Conservation (phyloP, 164 flowering plant genomes). For the Paratinospora sagittata region DNA sequence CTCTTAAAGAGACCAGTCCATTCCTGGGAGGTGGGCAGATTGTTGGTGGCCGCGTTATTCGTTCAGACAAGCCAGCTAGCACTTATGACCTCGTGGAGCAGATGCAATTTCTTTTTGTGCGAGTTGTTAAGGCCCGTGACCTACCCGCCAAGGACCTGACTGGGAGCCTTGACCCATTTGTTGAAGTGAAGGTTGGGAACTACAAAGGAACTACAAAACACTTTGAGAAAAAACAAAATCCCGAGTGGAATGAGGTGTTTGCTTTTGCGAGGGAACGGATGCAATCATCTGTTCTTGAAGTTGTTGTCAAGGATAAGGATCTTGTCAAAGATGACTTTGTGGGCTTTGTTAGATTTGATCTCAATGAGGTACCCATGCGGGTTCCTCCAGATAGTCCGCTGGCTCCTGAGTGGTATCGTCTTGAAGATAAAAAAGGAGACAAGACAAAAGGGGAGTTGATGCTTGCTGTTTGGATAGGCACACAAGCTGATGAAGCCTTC, state of each 20-base stretch:
- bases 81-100: slow-evolving; percentile 92
- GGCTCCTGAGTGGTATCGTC: slow-evolving; percentile 90
- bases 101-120: slow-evolving; percentile 84
- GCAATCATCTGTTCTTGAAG: slow-evolving; percentile 77
- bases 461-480: slow-evolving; percentile 97
- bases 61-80: slow-evolving; percentile 52
- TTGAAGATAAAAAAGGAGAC: slow-evolving; percentile 72
- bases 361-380: slow-evolving; percentile 74
- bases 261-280: slow-evolving; percentile 77
- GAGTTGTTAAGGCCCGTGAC: slow-evolving; percentile 88
- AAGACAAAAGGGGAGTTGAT: slow-evolving; percentile 77
- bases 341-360: slow-evolving; percentile 72
- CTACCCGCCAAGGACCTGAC: slow-evolving; percentile 82
- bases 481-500: slow-evolving; percentile 92
- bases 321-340: slow-evolving; percentile 80
- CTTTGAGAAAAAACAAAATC: slow-evolving; percentile 68
- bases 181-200: slow-evolving; percentile 85
- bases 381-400: slow-evolving; percentile 96
- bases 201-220: slow-evolving; percentile 80
- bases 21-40: slow-evolving; percentile 87
- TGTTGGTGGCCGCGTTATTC: slow-evolving; percentile 81
- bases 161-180: slow-evolving; percentile 87
- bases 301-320: slow-evolving; percentile 82
- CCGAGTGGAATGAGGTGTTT: slow-evolving; percentile 85
- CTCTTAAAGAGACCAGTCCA: slow-evolving; percentile 94